A percentile compares a stretch with the other conserved stretches of the same genome.
These are phyloP conservation scores for Cylindrotheca fusiformis DNA, from an alignment of 108 stramenopile genomes.

Conservation along the genomic window DNA sequence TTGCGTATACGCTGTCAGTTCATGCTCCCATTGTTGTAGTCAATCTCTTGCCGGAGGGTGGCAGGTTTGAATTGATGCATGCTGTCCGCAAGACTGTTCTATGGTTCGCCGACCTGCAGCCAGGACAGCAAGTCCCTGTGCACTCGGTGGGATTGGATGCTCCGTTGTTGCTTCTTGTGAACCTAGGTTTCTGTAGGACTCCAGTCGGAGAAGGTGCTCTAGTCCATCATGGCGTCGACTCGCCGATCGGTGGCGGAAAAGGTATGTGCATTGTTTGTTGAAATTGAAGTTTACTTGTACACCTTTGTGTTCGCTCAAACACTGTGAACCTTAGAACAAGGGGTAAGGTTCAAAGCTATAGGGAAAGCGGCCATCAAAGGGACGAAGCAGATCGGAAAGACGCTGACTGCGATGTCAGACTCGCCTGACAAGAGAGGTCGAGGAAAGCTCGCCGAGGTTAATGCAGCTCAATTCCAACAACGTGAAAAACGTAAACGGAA, in stretches of 20 bases:
- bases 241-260: slow-evolving; percentile 12
- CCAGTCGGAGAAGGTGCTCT: slow-evolving; percentile 88
- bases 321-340: slow-evolving; percentile 15
- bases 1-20: slow-evolving; percentile 82
- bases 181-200: slow-evolving; percentile 87
- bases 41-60: slow-evolving; percentile 88
- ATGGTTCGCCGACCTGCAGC: slow-evolving; percentile 84
- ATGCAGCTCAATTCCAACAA: slow-evolving; percentile 27
- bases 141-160: slow-evolving; percentile 88
- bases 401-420: slow-evolving; percentile 59
- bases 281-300: neutral
- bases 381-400: slow-evolving; percentile 71
- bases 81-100: slow-evolving; percentile 62
- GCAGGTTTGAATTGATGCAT: slow-evolving; percentile 90
- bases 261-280: slow-evolving; percentile 20
- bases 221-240: slow-evolving; percentile 71
- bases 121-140: slow-evolving; percentile 81
- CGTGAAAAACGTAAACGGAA: slow-evolving; percentile 23
- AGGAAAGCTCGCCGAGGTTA: slow-evolving; percentile 31
- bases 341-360: slow-evolving; percentile 42
- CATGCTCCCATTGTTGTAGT: slow-evolving; percentile 93
- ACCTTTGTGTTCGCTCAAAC: neutral
- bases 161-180: slow-evolving; percentile 85
- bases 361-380: slow-evolving; percentile 62
- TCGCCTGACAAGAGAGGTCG: slow-evolving; percentile 66